phyloP scores from a whole-genome alignment of 345 rosid genomes.

The Lepidium aucheri region DNA sequence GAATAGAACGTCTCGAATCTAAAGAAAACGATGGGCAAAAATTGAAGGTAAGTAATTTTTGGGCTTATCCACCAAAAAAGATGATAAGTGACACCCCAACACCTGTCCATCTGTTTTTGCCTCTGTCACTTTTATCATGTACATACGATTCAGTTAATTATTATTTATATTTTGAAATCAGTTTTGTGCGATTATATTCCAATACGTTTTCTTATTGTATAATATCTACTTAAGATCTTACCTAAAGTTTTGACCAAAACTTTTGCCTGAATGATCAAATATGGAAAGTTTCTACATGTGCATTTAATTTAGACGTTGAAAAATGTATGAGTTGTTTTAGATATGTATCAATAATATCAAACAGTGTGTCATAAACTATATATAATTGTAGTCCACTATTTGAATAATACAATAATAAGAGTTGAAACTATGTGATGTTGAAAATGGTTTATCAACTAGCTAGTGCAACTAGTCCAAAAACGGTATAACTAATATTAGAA shows the following conservation, averaged over 20 bases:
- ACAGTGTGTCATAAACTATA: not conserved
- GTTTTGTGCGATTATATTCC: not conserved
- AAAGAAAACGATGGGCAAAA: constrained; percentile 4
- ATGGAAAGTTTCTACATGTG: constrained; percentile 13
- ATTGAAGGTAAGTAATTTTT: not conserved
- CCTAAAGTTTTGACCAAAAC: not conserved
- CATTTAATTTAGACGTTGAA: constrained; percentile 13
- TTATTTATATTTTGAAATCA: not conserved
- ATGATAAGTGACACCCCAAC: constrained; percentile 17
- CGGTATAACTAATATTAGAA: not conserved
- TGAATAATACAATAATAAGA: not conserved
- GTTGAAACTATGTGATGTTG: constrained; percentile 2
- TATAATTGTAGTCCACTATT: not conserved
- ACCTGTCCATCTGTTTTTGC: constrained; percentile 21
- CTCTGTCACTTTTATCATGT: constrained; percentile 14
- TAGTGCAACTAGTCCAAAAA: not conserved
- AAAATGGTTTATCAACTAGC: not conserved
- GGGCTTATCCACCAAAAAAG: constrained; percentile 18
- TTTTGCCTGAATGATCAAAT: constrained; percentile 2
- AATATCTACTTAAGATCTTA: not conserved
- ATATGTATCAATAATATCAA: not conserved
- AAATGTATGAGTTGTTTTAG: not conserved
- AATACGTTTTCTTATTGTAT: not conserved
- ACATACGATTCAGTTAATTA: constrained; percentile 11
- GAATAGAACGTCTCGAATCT: not conserved